A percentile compares a stretch with the other conserved stretches of the same genome.
These are phyloP conservation scores for Grosmannia huntii DNA, from an alignment of 2,329 filamentous ascomycete species.

Conservation along the genomic window DNA sequence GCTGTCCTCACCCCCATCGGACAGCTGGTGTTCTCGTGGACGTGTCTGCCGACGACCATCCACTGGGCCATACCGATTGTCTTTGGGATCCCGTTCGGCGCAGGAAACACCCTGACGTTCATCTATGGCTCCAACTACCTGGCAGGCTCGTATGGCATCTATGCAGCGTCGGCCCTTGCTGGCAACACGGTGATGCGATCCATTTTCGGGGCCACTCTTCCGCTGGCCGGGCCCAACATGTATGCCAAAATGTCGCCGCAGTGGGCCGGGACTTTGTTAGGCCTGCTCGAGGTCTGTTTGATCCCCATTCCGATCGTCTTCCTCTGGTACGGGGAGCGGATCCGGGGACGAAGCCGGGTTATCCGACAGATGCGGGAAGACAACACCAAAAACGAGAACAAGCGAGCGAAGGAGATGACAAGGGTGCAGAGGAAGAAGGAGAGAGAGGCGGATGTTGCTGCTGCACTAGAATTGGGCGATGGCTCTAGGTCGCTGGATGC, in stretches of 20 bases:
- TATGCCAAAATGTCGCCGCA: conserved; percentile 54
- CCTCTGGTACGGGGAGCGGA: conserved; percentile 41
- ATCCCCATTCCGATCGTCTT: conserved; percentile 68
- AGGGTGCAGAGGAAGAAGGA: neutral
- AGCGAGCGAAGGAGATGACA: conserved; percentile 14
- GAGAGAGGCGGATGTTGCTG: neutral
- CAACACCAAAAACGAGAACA: conserved; percentile 19
- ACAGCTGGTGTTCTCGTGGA: conserved; percentile 82
- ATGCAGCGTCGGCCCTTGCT: conserved; percentile 62
- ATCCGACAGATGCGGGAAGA: conserved; percentile 29
- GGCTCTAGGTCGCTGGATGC: neutral
- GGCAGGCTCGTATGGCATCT: conserved; percentile 62
- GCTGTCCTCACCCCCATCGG: conserved; percentile 62
- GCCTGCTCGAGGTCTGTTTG: conserved; percentile 53
- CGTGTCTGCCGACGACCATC: conserved; percentile 60
- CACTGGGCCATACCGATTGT: conserved; percentile 69
- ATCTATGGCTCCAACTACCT: conserved; percentile 71
- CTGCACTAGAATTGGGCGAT: neutral
- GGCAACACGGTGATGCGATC: conserved; percentile 61
- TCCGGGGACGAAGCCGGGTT: conserved; percentile 32
- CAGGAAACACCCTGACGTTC: conserved; percentile 61
- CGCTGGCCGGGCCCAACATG: conserved; percentile 59
- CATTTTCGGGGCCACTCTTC: conserved; percentile 55
- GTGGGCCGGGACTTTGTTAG: conserved; percentile 63
- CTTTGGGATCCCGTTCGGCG: conserved; percentile 63